These are phyloP conservation scores for Saccharomycopsis guyanensis DNA, from an alignment of 805 yeast genomes.

Conservation along the genomic window DNA sequence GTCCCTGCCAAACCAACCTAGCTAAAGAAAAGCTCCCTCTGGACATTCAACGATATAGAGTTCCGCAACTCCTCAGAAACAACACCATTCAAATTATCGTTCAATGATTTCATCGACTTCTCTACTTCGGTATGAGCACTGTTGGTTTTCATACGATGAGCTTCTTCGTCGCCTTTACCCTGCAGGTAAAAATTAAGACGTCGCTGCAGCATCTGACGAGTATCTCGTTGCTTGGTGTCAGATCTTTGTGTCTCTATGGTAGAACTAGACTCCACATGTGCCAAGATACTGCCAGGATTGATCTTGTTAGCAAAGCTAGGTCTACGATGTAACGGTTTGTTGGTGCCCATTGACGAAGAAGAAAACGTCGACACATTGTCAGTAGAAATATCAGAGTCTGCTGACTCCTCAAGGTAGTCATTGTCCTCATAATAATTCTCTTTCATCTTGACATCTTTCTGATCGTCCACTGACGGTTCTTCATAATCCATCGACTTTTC, in stretches of 20 bases:
- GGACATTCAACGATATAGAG: not conserved
- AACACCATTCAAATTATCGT: not conserved
- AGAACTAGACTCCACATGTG: too few species aligned
- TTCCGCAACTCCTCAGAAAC: not conserved
- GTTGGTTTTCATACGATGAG: not conserved
- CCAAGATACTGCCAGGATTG: not conserved
- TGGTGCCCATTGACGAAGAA: slow-evolving; percentile 3
- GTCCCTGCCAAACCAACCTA: too few species aligned
- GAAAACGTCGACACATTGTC: slow-evolving; percentile 18
- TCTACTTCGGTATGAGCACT: not conserved
- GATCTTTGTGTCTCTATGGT: not conserved
- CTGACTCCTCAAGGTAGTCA: slow-evolving; percentile 11
- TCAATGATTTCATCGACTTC: not conserved
- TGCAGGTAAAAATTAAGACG: not conserved
- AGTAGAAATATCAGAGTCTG: slow-evolving; percentile 17
- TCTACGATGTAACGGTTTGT: not conserved
- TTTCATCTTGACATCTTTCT: slow-evolving; percentile 13
- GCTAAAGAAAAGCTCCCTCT: not conserved
- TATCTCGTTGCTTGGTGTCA: not conserved
- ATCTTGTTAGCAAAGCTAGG: not conserved
- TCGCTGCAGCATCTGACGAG: not conserved
- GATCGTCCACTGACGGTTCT: not conserved
- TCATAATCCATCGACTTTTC: not conserved
- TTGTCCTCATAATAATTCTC: slow-evolving; percentile 11
- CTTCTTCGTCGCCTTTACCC: not conserved